Evolutionary conservation across 2,329 filamentous ascomycete genomes (phyloP), one percentile per base, ranked within the genome.

Genomic region (Xylariaceae sp.): DNA sequence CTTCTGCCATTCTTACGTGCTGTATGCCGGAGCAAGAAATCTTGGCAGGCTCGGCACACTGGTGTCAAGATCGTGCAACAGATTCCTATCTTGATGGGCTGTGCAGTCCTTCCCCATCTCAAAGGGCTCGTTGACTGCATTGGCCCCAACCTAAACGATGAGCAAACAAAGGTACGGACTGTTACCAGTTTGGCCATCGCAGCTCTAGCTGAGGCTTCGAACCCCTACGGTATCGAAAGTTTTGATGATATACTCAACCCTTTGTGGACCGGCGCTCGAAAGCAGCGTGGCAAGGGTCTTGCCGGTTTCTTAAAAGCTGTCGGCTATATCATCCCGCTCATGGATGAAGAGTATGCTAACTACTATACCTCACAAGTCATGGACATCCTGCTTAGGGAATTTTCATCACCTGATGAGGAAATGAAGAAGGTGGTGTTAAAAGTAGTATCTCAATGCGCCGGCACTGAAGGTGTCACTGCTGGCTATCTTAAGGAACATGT

Each of bases 341-440:
- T 98, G 93, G 93, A 98, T 68, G 93, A 98, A 66, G 93, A 98
- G 61, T 97, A 96, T 64, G 91, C 93, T 66, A 97, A 96, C 63
- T 98, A 98, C 69, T 98, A 98, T 61, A 97, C 93, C 8, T 88
- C 83, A 53, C 90, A 98, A 65, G 96, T 98, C 57, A 97, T 98
- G 91, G 93, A 97, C 65, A 97, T 97, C 57, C 72, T 98, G 12
- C 79, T 97, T 22, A 83, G 93, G 56, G 93, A 98, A 62, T 98
- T 98, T 59, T 87, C 89, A 6, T 96, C 91, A 1, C 93, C 93
- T 0, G 93, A 98, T 52, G 93, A 98, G 65, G 93, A 98, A 66
- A 98, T 98, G 93, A 98, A 97, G 71, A 98, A 98, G 71, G 93
- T 98, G 1, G 93, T 98, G 7, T 72, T 98, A 44, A 97, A 97